phyloP scores from a whole-genome alignment of 768 basidiomycete species.

The Pleurotus ostreatus region DNA sequence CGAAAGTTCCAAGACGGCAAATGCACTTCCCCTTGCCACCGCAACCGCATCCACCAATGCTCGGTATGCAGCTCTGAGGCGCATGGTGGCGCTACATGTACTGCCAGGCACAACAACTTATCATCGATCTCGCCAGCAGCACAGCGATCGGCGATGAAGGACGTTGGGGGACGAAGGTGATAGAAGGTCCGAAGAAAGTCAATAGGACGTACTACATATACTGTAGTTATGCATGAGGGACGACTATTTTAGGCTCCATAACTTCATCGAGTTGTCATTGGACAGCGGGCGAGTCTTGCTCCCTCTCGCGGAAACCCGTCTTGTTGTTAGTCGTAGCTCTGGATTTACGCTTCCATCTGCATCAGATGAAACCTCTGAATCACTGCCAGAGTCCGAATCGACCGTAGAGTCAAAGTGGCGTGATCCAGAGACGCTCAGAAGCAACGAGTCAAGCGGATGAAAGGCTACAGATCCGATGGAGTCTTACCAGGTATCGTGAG shows the following conservation, averaged over 20 bases:
- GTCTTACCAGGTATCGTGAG: slow-evolving; percentile 39
- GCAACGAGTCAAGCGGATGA: slow-evolving; percentile 55
- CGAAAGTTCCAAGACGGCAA: too few species aligned
- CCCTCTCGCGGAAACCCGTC: not conserved
- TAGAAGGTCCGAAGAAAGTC: too few species aligned
- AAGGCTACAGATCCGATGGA: slow-evolving; percentile 70
- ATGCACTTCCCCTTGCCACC: too few species aligned
- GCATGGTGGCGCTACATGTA: too few species aligned
- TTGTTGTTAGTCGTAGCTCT: not conserved
- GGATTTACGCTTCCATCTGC: not conserved
- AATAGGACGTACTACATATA: too few species aligned
- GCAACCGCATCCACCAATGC: too few species aligned
- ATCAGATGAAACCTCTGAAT: slow-evolving; percentile 14
- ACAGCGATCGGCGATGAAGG: too few species aligned
- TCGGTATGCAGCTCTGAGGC: too few species aligned
- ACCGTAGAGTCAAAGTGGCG: slow-evolving; percentile 48
- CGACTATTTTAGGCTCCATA: slow-evolving; percentile 11
- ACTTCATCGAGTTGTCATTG: slow-evolving; percentile 16
- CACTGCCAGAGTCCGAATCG: slow-evolving; percentile 22
- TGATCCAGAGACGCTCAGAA: slow-evolving; percentile 75
- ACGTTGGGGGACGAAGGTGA: too few species aligned
- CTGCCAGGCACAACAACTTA: too few species aligned
- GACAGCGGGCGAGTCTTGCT: slow-evolving; percentile 10
- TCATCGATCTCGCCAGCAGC: too few species aligned
- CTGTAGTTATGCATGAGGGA: too few species aligned